phyloP scores from a whole-genome alignment of 108 stramenopile genomes.

The Cyclostephanos invisitatus region DNA sequence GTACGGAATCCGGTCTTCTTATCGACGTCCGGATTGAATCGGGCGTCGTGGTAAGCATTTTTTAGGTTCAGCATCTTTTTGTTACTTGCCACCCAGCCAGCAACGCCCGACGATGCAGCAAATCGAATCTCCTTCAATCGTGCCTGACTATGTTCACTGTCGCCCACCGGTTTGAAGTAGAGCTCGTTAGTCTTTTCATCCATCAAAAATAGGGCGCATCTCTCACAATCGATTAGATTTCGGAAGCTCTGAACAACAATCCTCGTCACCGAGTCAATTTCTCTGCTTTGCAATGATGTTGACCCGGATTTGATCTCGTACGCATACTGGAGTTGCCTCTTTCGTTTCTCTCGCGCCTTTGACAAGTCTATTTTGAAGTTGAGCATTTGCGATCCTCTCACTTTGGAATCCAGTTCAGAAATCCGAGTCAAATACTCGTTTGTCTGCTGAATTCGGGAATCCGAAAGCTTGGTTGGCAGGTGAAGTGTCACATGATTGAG shows the following conservation, averaged over 20 bases:
- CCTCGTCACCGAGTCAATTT: conserved; percentile 53
- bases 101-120: conserved; percentile 48
- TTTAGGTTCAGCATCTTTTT: conserved; percentile 51
- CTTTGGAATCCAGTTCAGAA: conserved; percentile 32
- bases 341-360: conserved; percentile 43
- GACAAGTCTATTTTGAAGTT: conserved; percentile 38
- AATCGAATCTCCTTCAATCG: conserved; percentile 45
- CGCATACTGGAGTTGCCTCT: conserved; percentile 44
- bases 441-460: conserved; percentile 22
- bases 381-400: conserved; percentile 44
- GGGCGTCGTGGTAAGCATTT: conserved; percentile 50
- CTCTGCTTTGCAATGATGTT: conserved; percentile 26
- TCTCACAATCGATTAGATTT: conserved; percentile 44
- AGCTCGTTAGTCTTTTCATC: conserved; percentile 48
- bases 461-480: conserved; percentile 29
- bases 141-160: conserved; percentile 38
- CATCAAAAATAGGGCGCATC: conserved; percentile 53
- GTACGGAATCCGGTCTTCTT: conserved; percentile 52
- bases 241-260: conserved; percentile 51
- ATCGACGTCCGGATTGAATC: conserved; percentile 58
- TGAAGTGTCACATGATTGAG: conserved; percentile 4
- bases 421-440: conserved; percentile 13
- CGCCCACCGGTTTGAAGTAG: conserved; percentile 57
- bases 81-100: conserved; percentile 56
- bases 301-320: conserved; percentile 39